Evolutionary conservation across 306 rosid species (phyloP).

Genomic region (Prunus campanulata): DNA sequence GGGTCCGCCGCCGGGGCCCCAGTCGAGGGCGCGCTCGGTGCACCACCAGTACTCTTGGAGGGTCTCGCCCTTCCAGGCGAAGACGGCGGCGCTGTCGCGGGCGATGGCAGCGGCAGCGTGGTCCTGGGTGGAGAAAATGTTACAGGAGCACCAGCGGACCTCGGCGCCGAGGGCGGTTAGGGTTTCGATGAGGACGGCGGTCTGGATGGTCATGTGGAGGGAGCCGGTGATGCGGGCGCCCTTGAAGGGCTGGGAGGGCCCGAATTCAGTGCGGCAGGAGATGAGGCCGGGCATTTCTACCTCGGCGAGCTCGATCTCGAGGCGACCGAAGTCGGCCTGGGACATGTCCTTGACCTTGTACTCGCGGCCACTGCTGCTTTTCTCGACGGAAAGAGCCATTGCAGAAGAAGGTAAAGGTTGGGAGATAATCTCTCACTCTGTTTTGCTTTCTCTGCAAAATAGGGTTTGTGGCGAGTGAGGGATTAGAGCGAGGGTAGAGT

Average conservation of each 20-base stretch:
- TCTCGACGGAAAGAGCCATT: conserved; percentile 79
- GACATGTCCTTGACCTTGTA: conserved; percentile 96
- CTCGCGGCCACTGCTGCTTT: conserved; percentile 70
- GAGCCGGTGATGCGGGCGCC: conserved; percentile 90
- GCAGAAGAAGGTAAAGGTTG: background rate
- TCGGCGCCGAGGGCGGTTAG: conserved; percentile 95
- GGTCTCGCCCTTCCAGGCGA: conserved; percentile 98
- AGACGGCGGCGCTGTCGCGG: conserved; percentile 81
- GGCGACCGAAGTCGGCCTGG: conserved; percentile 87
- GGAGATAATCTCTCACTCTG: background rate
- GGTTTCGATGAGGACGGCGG: conserved; percentile 96
- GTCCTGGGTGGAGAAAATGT: conserved; percentile 96
- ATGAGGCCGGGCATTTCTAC: conserved; percentile 95
- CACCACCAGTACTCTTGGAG: conserved; percentile 99
- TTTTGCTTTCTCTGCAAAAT: background rate
- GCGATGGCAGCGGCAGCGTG: conserved; percentile 96
- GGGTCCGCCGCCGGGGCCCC: conserved; percentile 91
- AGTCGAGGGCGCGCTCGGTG: conserved; percentile 83
- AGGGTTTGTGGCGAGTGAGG: background rate
- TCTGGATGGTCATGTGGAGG: conserved; percentile 98
- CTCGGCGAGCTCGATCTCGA: conserved; percentile 87
- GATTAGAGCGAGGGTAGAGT: background rate
- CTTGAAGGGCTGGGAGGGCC: conserved; percentile 75
- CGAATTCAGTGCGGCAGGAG: conserved; percentile 61
- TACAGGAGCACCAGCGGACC: conserved; percentile 97